phyloP scores from a whole-genome alignment of 1,284 basidiomycete species.

The Mycena sp. region DNA sequence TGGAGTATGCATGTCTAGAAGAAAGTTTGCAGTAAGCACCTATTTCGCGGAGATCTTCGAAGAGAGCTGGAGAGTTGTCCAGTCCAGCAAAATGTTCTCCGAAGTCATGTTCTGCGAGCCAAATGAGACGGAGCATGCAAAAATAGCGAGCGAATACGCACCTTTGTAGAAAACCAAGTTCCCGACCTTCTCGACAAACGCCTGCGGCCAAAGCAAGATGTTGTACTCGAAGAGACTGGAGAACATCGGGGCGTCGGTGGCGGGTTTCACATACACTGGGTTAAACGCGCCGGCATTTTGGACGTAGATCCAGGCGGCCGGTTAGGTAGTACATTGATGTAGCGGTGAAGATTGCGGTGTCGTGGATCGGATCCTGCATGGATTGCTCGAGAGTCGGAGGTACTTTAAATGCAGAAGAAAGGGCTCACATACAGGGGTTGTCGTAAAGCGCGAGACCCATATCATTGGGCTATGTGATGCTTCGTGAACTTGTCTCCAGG shows the following conservation, averaged over 20 bases:
- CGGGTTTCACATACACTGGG: neutral
- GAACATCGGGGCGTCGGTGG: conserved; percentile 19
- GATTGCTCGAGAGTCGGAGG: neutral
- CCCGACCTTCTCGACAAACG: conserved; percentile 8
- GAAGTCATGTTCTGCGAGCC: conserved; percentile 10
- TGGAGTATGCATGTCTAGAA: too few species aligned
- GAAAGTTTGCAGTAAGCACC: conserved; percentile 1
- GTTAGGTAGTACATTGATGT: conserved; percentile 18
- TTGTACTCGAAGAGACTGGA: conserved; percentile 18
- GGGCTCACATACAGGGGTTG: too few species aligned
- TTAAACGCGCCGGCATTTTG: conserved; percentile 7
- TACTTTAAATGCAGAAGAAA: neutral
- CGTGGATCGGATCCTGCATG: conserved; percentile 13
- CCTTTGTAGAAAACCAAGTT: conserved; percentile 16
- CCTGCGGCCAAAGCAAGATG: conserved; percentile 1
- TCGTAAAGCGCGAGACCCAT: conserved; percentile 21
- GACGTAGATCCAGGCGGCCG: conserved; percentile 13
- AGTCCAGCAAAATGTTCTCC: conserved; percentile 18
- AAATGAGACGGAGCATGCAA: neutral
- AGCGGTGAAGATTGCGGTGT: conserved; percentile 11
- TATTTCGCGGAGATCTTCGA: conserved; percentile 19
- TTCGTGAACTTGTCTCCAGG: neutral
- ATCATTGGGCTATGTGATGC: conserved; percentile 7
- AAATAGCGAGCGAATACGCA: neutral
- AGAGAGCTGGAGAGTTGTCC: conserved; percentile 16